phyloP scores from a whole-genome alignment of 352 stramenopile genomes.

The Phytophthora sojae region DNA sequence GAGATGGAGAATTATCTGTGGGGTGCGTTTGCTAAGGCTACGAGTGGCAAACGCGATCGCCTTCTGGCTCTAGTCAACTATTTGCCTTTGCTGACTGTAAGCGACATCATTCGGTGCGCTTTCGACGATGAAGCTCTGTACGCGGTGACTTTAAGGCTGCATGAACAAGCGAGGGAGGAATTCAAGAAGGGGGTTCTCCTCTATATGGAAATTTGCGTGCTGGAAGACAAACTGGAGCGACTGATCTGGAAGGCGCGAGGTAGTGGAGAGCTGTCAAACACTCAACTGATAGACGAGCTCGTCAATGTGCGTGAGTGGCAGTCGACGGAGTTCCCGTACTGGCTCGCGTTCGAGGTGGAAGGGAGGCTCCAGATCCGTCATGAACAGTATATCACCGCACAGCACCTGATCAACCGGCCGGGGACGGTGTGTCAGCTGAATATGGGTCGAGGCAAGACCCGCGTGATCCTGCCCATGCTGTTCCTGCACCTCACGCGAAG shows the following conservation, averaged over 20 bases:
- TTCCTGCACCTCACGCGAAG: conserved; percentile 71
- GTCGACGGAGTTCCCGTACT: conserved; percentile 65
- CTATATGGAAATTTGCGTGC: conserved; percentile 74
- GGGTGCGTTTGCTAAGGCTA: conserved; percentile 9
- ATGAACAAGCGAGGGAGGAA: not conserved
- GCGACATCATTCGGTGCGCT: conserved; percentile 48
- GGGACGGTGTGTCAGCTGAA: conserved; percentile 86
- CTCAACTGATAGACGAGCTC: conserved; percentile 65
- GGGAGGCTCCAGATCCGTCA: conserved; percentile 77
- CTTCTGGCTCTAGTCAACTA: conserved; percentile 39
- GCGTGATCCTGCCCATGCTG: conserved; percentile 90
- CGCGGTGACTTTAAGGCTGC: conserved; percentile 37
- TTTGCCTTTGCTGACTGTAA: conserved; percentile 33
- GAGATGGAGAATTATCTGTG: conserved; percentile 33
- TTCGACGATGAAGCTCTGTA: conserved; percentile 47
- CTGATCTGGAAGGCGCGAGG: conserved; percentile 29
- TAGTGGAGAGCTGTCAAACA: conserved; percentile 14
- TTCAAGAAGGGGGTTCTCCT: conserved; percentile 39
- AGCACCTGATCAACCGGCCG: conserved; percentile 74
- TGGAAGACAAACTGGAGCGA: conserved; percentile 75
- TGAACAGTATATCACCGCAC: conserved; percentile 80
- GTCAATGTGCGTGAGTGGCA: conserved; percentile 55
- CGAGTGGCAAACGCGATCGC: conserved; percentile 7
- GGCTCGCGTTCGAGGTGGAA: conserved; percentile 91
- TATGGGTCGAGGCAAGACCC: conserved; percentile 88